Base-by-base conservation (phyloP, 495 filamentous ascomycete genomes). In the Trichodelitschia bisporula region DNA sequence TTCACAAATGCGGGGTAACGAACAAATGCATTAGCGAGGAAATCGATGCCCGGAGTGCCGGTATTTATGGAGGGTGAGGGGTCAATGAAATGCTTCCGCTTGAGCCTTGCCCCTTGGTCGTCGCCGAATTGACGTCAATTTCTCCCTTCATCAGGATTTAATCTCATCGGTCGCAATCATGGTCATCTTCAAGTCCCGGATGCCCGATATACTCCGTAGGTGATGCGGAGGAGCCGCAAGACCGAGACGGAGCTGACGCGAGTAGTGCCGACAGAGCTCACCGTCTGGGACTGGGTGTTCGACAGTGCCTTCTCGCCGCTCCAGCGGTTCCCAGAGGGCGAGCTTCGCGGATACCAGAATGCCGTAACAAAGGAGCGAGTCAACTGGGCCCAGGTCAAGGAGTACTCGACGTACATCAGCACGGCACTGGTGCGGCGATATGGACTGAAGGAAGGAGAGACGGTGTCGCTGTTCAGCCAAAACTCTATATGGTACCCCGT, bases 401-500 rank as follows among this genome's bases (percentile, higher is more conserved):
- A 53, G 3, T 46, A 50, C 33, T 57, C 62, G 4, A 67, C 53
- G 0, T 49, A 56, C 36, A 47, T 71, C 17, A 66, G 63, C 2
- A 72, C 64, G 0, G 59, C 61, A 0, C 48, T 73, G 13, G 57
- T 59, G 16, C 54, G 52, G 31, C 44, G 54, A 12, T 58, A 65
- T 46, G 55, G 56, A 1, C 42, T 71, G 12, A 33, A 47, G 10
- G 36, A 44, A 2, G 58, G 59, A 0, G 43, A 70, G 1, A 59
- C 58, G 0, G 56, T 70, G 4, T 51, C 61, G 0, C 42, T 71
- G 1, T 69, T 69, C 40, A 59, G 54, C 36, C 55, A 51, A 16
- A 69, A 68, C 40, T 62, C 55, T 9, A 61, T 71, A 31, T 66
- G 61, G 61, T 69, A 69, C 40, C 65, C 64, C 1, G 57, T 67